Evolutionary conservation across 2,329 filamentous ascomycete species (phyloP).

Genomic region (Hymenoscyphus fraxineus): DNA sequence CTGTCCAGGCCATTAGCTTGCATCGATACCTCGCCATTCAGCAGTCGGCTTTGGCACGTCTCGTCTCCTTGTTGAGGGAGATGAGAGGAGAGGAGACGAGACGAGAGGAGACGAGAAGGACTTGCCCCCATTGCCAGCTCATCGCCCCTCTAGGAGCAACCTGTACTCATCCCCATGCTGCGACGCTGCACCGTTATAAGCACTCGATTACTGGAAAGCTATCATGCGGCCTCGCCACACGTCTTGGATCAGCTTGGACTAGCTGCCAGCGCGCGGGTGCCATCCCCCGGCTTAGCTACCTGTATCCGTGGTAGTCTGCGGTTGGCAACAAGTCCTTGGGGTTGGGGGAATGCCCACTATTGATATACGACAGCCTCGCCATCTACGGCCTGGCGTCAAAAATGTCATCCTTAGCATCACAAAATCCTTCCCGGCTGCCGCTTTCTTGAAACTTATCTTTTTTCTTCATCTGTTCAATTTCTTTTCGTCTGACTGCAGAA

Average conservation of each 20-base stretch:
- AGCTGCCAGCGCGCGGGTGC: background rate
- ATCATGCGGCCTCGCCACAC: constrained; percentile 1
- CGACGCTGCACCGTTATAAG: constrained; percentile 1
- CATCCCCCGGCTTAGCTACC: background rate
- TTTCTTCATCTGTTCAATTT: background rate
- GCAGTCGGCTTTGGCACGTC: background rate
- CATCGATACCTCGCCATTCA: background rate
- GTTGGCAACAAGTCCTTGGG: background rate
- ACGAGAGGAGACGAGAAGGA: background rate
- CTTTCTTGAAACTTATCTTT: constrained; percentile 1
- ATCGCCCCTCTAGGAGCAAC: background rate
- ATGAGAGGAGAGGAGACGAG: background rate
- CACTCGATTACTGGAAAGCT: background rate
- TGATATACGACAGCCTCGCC: constrained; percentile 9
- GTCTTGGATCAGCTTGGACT: background rate
- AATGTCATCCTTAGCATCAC: background rate
- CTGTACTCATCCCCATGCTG: background rate
- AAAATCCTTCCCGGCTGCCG: background rate
- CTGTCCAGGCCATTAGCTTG: background rate
- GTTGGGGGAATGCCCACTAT: background rate
- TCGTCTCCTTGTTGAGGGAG: background rate
- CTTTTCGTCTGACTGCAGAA: background rate
- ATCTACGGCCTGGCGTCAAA: background rate
- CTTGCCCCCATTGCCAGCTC: constrained; percentile 1
- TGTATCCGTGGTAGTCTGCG: background rate